These are phyloP conservation scores for Henningerozyma blattae DNA, from an alignment of 805 yeast species.

Conservation along the genomic window DNA sequence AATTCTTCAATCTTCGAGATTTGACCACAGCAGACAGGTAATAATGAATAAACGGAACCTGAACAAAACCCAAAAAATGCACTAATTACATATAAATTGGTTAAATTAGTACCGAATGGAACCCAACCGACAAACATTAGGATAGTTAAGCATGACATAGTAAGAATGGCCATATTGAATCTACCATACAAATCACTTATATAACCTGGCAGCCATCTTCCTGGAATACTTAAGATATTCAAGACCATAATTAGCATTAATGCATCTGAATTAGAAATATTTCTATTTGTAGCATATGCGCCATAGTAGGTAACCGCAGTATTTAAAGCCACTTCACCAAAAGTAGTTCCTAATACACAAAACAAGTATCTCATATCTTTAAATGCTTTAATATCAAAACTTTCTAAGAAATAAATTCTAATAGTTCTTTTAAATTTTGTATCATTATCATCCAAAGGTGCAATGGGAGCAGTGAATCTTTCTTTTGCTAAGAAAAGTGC, in stretches of 20 bases:
- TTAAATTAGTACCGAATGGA: conserved; percentile 21
- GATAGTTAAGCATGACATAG: conserved; percentile 17
- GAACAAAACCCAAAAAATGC: conserved; percentile 37
- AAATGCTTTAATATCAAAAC: conserved; percentile 25
- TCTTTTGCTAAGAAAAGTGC: conserved; percentile 27
- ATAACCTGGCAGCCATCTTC: conserved; percentile 29
- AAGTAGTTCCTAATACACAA: conserved; percentile 28
- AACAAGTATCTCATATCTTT: conserved; percentile 31
- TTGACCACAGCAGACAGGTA: conserved; percentile 44
- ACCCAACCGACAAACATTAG: conserved; percentile 24
- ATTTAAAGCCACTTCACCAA: conserved; percentile 34
- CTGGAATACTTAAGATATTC: conserved; percentile 27
- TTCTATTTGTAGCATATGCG: conserved; percentile 35
- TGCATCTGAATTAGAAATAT: conserved; percentile 26
- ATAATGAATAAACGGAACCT: conserved; percentile 38
- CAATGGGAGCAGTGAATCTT: conserved; percentile 28
- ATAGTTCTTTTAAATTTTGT: conserved; percentile 11
- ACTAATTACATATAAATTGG: conserved; percentile 29
- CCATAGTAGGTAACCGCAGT: conserved; percentile 35
- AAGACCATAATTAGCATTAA: conserved; percentile 33
- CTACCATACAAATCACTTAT: conserved; percentile 34
- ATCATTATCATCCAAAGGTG: conserved; percentile 1
- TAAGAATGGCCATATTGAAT: conserved; percentile 34
- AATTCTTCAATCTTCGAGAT: conserved; percentile 37
- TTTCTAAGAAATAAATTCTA: conserved; percentile 17